Percentiles rank a stretch among this genome's conserved stretches.
These are phyloP conservation scores for Salvia rosmarinus DNA, from an alignment of 257 asterid species.

Conservation along the genomic window DNA sequence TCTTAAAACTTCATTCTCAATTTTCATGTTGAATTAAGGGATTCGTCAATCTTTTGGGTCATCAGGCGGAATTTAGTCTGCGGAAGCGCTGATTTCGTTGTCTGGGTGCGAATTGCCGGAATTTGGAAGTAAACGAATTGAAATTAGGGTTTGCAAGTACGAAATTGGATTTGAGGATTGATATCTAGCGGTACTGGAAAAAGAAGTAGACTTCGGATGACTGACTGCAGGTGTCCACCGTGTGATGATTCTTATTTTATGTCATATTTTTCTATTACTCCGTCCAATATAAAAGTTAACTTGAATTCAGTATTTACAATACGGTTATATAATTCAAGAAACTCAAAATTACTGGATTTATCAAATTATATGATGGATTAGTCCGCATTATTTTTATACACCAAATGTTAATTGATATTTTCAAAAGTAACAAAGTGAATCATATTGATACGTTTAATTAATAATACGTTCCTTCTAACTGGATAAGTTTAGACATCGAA, in stretches of 20 bases:
- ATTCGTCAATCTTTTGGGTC: not conserved
- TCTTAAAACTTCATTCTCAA: constrained; percentile 26
- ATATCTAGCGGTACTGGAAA: constrained; percentile 26
- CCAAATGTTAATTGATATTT: too few relatives aligned
- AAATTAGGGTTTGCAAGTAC: constrained; percentile 38
- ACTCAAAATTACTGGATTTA: too few relatives aligned
- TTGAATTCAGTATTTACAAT: too few relatives aligned
- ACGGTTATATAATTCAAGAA: too few relatives aligned
- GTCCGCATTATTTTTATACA: too few relatives aligned
- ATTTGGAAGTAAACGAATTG: not conserved
- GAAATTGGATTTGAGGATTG: constrained; percentile 31
- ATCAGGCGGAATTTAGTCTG: not conserved
- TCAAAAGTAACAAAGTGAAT: too few relatives aligned
- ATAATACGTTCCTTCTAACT: too few relatives aligned
- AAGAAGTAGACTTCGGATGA: constrained; percentile 22
- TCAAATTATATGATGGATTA: too few relatives aligned
- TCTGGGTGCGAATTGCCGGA: not conserved
- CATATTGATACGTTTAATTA: too few relatives aligned
- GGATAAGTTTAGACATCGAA: too few relatives aligned
- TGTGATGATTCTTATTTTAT: constrained; percentile 1
- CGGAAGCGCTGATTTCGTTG: not conserved
- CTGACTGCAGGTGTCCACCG: constrained; percentile 25
- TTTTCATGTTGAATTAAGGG: not conserved
- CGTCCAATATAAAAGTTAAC: too few relatives aligned
- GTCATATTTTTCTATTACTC: too few relatives aligned